phyloP scores from a whole-genome alignment of 495 filamentous ascomycete genomes.

The Sordaria brevicollis region DNA sequence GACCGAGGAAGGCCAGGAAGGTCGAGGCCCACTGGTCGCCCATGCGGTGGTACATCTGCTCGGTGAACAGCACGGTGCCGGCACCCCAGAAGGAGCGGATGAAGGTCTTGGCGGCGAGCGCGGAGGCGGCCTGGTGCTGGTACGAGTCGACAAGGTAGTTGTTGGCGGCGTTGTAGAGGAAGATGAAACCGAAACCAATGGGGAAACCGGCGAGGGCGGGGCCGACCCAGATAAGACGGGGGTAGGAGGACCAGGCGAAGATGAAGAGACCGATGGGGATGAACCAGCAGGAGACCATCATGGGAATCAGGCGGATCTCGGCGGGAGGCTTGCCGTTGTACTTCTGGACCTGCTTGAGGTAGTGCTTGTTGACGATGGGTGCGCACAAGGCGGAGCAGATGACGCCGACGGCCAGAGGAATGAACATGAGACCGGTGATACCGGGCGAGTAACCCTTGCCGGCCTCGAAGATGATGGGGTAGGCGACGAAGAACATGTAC shows the following conservation, averaged over 20 bases:
- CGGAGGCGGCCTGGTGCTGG: constrained; percentile 75
- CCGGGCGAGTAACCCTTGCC: constrained; percentile 65
- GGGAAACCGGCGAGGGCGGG: constrained; percentile 64
- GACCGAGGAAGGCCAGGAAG: constrained; percentile 58
- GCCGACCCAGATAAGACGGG: constrained; percentile 54
- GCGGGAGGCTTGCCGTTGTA: constrained; percentile 61
- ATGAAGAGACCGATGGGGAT: constrained; percentile 72
- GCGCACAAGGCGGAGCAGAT: constrained; percentile 53
- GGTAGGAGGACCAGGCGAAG: constrained; percentile 75
- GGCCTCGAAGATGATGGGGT: constrained; percentile 66
- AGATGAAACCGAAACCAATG: constrained; percentile 78
- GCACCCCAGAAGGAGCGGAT: constrained; percentile 74
- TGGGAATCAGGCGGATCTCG: constrained; percentile 67
- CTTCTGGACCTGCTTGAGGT: constrained; percentile 48
- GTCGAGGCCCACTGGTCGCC: constrained; percentile 66
- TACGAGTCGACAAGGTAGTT: constrained; percentile 79
- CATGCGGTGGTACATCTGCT: constrained; percentile 66
- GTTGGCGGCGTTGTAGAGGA: constrained; percentile 75
- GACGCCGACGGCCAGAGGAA: constrained; percentile 59
- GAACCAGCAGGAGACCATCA: constrained; percentile 78
- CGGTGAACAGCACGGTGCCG: constrained; percentile 62
- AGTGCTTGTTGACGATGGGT: constrained; percentile 67
- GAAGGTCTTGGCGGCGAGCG: constrained; percentile 76
- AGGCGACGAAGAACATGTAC: constrained; percentile 80
- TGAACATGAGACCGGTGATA: constrained; percentile 73